A percentile compares a stretch with the other conserved stretches of the same genome.
These are phyloP conservation scores for Colletotrichum sp. DNA, from an alignment of 2,329 filamentous ascomycete genomes.

Conservation along the genomic window DNA sequence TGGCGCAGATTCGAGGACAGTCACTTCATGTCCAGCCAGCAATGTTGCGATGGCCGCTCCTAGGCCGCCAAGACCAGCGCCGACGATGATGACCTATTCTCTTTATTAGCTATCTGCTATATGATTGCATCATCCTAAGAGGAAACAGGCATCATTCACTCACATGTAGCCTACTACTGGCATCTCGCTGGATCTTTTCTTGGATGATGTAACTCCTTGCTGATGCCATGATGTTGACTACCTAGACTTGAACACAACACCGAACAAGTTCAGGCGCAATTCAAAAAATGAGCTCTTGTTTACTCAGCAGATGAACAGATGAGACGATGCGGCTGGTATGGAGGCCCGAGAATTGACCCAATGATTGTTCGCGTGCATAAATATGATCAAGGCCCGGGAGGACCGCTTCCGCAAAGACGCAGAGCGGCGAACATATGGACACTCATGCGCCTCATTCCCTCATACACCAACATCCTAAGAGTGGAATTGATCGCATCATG, in stretches of 20 bases:
- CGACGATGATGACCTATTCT: slow-evolving; percentile 16
- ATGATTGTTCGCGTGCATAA: neutral
- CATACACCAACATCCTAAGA: neutral
- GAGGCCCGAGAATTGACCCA: neutral
- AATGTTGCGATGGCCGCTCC: slow-evolving; percentile 13
- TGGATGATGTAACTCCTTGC: neutral
- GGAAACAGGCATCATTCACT: neutral
- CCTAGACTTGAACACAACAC: neutral
- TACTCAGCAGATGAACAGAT: neutral
- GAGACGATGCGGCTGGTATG: neutral
- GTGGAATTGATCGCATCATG: neutral
- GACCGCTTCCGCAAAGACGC: neutral
- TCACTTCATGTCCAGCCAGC: slow-evolving; percentile 17
- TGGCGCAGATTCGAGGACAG: slow-evolving; percentile 15
- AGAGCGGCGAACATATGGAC: neutral
- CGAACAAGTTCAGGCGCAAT: neutral
- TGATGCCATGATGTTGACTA: neutral
- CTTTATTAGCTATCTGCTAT: neutral
- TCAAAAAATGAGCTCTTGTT: neutral
- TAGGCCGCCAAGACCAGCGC: slow-evolving; percentile 21
- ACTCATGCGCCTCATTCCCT: neutral
- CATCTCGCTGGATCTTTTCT: neutral
- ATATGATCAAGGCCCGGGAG: neutral
- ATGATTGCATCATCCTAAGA: no score
- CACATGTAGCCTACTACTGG: neutral